Base-by-base conservation (phyloP, 2,329 filamentous ascomycete species). In the Xylariaceae sp. region DNA sequence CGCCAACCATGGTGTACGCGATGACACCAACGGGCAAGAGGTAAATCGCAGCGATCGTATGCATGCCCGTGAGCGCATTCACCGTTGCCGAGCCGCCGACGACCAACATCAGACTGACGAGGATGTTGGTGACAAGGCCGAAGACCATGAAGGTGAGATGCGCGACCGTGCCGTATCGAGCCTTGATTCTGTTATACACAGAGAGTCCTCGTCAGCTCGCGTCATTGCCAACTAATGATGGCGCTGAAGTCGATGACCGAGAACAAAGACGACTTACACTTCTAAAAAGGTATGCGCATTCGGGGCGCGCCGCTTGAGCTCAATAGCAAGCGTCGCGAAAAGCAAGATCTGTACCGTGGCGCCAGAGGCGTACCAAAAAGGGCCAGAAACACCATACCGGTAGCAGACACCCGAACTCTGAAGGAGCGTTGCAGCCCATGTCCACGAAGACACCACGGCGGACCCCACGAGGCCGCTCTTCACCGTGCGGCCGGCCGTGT, bases 391-490 rank as follows among this genome's bases (percentile, higher is more conserved):
- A 9, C 81, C 85, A 56, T 90, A 90, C 46, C 78, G 71, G 61
- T 94, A 94, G 46, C 85, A 86, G 13, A 94, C 84, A n/a, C 81
- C 77, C 1, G 85, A 82, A 2, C 78, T 85, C 56, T 92, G 86
- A 2, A 92, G 70, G 2, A 90, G 69, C 0, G 86, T 92, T 15
- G 86, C 88, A 1, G 87, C 88, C 88, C 88, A 94, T 0, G 88
- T 94, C 88, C 89, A 95, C 4, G 83, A 88, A 12, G 84, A 89
- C 3, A 94, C 87, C n/a, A 95, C 88, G 12, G 88, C 88, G 4
- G 86, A 85, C 9, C 86, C 85, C 1, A 94, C 87, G 11, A 95
- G 71, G 30, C 88, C 89, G 7, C 86, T 88, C 59, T 94, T 95
- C 50, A 95, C 86, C 1, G 85, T 88, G 46, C 89, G 74, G 13